Conservation (phyloP, 2,329 filamentous ascomycete genomes). For the Microdochium trichocladiopsis region DNA sequence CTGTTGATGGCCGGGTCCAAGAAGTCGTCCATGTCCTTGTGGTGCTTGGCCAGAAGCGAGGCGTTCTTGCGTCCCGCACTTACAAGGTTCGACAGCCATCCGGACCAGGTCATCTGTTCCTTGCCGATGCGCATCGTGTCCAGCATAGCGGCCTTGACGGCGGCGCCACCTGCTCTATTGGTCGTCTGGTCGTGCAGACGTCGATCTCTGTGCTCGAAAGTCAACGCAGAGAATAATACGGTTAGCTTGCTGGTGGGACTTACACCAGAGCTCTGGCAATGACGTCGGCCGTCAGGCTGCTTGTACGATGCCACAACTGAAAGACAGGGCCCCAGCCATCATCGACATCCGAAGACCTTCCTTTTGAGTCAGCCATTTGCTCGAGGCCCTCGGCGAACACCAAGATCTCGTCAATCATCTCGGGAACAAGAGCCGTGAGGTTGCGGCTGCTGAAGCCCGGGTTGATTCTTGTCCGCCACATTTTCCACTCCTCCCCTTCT, state of each 20-base stretch:
- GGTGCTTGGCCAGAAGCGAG: slow-evolving; percentile 11
- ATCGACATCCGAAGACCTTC: too few species aligned
- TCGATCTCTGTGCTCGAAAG: slow-evolving; percentile 7
- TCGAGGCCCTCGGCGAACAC: slow-evolving; percentile 10
- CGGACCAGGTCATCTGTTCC: slow-evolving; percentile 10
- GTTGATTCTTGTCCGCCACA: slow-evolving; percentile 12
- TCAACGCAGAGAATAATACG: background rate
- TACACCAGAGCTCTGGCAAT: slow-evolving; percentile 5
- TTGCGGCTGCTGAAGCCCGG: slow-evolving; percentile 12
- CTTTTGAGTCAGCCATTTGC: slow-evolving; percentile 1
- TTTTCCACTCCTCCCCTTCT: slow-evolving; percentile 25
- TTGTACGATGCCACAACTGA: slow-evolving; percentile 13
- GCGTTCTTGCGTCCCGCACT: slow-evolving; percentile 8
- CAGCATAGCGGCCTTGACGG: slow-evolving; percentile 11
- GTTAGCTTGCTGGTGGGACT: background rate
- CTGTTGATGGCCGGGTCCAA: slow-evolving; percentile 16
- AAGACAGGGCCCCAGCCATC: slow-evolving; percentile 7
- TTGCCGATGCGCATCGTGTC: slow-evolving; percentile 9
- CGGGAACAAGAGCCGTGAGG: slow-evolving; percentile 9
- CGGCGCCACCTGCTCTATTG: slow-evolving; percentile 4
- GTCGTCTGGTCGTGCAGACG: slow-evolving; percentile 12
- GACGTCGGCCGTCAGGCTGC: slow-evolving; percentile 15
- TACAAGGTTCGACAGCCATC: slow-evolving; percentile 7
- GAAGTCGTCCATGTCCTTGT: slow-evolving; percentile 4
- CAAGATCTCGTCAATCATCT: slow-evolving; percentile 9